Base-by-base conservation (phyloP, 768 basidiomycete genomes). In the Amanita polypyramis region DNA sequence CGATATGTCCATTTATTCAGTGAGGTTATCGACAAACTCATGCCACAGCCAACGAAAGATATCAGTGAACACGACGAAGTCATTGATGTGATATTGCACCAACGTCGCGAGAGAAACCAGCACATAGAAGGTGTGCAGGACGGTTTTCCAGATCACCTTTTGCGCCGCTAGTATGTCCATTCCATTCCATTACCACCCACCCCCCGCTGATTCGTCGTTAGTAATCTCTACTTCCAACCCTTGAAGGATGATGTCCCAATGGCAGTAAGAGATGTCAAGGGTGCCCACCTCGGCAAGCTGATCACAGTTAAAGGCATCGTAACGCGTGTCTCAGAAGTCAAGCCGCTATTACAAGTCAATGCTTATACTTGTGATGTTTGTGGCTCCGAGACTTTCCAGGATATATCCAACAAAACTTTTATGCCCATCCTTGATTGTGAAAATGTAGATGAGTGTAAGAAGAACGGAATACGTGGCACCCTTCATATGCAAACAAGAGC, bases 401-500 rank as follows among this genome's bases (percentile, higher is more conserved):
- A 98, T 58, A 93, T 99, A 50, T 82, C 85, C 8, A 80, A 82
- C 60, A 94, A 92, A 62, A 82, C 88, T 9, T 97, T 98, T 62
- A 77, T 81, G 0, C 96, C 96, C 0, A 81, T 97, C 40, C 65
- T 75, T 20, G 87, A 95, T 58, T 99, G 96, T 61, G 79, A 85
- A 60, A 95, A 93, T 49, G 77, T 80, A 53, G 75, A 79, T 15
- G 83, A 85, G 55, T 99, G 96, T 65, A 75, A 77, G 62, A 83
- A 80, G 66, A 93, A 99, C 58, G 76, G 79, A 10, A 80, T 91
- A 44, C 81, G 72, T n/a, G 94, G 94, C 8, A 85, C 89, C 17
- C 68, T 99, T 45, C 91, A 96, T 60, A 97, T 98, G 95, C 96
- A 98, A 66, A 99, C 96, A 4, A 78, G 96, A 38, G 96, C 96